phyloP scores from a whole-genome alignment of 2,329 filamentous ascomycete species.

The Phyllachora maydis region DNA sequence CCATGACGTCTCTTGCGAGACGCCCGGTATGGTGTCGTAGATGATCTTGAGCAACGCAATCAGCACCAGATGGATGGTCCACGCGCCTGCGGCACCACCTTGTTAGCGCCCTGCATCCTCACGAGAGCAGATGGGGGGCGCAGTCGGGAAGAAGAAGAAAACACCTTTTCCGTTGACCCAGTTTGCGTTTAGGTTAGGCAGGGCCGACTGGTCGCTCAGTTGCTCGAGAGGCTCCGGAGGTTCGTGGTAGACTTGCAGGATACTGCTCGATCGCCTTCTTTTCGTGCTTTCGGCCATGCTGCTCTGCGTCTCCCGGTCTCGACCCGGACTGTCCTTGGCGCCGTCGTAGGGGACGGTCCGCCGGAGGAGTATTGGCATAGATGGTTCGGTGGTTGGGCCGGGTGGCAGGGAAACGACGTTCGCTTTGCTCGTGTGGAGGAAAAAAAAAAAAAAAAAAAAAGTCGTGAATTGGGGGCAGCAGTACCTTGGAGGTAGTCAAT shows the following conservation, averaged over 20 bases:
- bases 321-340: constrained; percentile 51
- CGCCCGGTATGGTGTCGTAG: constrained; percentile 88
- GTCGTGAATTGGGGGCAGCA: too few species aligned
- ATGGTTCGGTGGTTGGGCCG: constrained; percentile 81
- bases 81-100: constrained; percentile 47
- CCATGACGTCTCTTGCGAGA: constrained; percentile 97
- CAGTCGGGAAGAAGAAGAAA: too few species aligned
- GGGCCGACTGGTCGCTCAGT: constrained; percentile 83
- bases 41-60: constrained; percentile 87
- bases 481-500: too few species aligned
- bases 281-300: constrained; percentile 44
- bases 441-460: too few species aligned
- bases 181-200: constrained; percentile 92
- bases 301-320: constrained; percentile 36
- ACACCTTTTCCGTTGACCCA: constrained; percentile 98
- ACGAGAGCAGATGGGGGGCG: too few species aligned
- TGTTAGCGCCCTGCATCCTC: neutral
- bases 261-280: constrained; percentile 88
- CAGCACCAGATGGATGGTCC: constrained; percentile 90
- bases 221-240: constrained; percentile 93
- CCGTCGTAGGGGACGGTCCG: constrained; percentile 85
- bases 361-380: constrained; percentile 70
- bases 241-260: constrained; percentile 83
- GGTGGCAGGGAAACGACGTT: too few species aligned
- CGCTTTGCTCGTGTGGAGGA: too few species aligned